Base-by-base conservation (phyloP, 768 basidiomycete genomes). In the Agaricus subrufescens region DNA sequence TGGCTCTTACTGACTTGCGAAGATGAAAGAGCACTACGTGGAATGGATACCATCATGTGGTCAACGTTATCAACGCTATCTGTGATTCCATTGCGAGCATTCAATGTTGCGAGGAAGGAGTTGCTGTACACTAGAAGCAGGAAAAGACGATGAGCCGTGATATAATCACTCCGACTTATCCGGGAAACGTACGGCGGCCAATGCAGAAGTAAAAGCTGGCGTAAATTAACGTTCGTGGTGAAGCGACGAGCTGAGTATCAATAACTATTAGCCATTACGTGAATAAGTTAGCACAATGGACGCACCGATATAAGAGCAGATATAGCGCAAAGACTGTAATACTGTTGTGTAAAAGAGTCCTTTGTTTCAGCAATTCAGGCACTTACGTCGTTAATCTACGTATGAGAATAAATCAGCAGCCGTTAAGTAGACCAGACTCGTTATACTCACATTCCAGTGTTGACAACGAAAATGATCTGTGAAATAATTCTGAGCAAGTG, bases 401-500 rank as follows among this genome's bases (percentile, higher is more conserved):
- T 46, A 45, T 3, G 9, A 44, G n/a, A 39, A 12, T 62, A 40
- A 66, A 56, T 27, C 10, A 11, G 19, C n/a, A 30, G 43, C 9
- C 39, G 19, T 12, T 37, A 30, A 30, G 38, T 19, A 19, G 19
- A 19, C 19, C 1, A 27, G 9, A 6, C 23, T 10, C 40, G 25
- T n/a, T 19, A 14, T 25, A 52, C 74, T 63, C 52, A 78, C 77
- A 77, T 64, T 58, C 77, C 77, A 15, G 77, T 81, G 57, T 81
- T 82, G 52, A 84, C 72, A 40, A 76, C 75, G 63, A 81, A 84
- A n/a, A 83, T 23, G 42, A 82, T 83, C 75, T 73, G 46, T 46
- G 4, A 5, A 4, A 50, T 23, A 25, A 11, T 6, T 12, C 43
- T 8, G 25, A 40, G 34, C 27, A 26, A 46, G n/a, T 6, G 4